A percentile compares a stretch with the other conserved stretches of the same genome.
phyloP scores from a whole-genome alignment of 495 filamentous ascomycete genomes.

The Penicillium macrosclerotiorum region DNA sequence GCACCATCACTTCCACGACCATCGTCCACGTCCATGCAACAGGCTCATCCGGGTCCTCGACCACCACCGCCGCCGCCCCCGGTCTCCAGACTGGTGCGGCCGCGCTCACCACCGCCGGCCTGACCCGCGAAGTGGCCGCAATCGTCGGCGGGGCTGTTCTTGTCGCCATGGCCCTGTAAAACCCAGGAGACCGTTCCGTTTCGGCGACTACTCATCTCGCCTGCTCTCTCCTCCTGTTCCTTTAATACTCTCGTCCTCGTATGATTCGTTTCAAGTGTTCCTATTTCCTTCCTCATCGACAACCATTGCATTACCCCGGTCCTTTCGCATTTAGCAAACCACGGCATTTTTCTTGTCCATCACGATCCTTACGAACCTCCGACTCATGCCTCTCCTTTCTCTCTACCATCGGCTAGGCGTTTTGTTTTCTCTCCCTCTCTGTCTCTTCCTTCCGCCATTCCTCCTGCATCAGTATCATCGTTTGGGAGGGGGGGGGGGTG shows the following conservation, averaged over 20 bases:
- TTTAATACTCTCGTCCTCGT: too few relatives aligned
- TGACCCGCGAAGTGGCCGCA: conserved; percentile 39
- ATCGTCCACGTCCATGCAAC: conserved; percentile 38
- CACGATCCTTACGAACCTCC: conserved; percentile 25
- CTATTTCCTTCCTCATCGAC: conserved; percentile 11
- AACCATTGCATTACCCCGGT: conserved; percentile 10
- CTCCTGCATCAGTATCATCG: too few relatives aligned
- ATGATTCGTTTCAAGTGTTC: too few relatives aligned
- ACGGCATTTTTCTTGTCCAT: too few relatives aligned
- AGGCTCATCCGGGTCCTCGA: conserved; percentile 17
- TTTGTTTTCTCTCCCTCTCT: too few relatives aligned
- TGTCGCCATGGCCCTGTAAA: conserved; percentile 40
- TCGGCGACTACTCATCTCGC: conserved; percentile 2
- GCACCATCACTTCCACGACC: conserved; percentile 48
- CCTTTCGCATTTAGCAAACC: conserved; percentile 8
- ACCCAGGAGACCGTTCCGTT: background rate
- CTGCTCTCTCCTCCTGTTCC: too few relatives aligned
- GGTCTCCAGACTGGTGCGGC: conserved; percentile 45
- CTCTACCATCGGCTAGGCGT: too few relatives aligned
- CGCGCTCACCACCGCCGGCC: conserved; percentile 26
- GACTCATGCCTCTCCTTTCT: conserved; percentile 25
- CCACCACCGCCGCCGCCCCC: conserved; percentile 26
- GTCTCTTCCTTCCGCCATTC: too few relatives aligned
- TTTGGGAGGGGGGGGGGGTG: too few relatives aligned
- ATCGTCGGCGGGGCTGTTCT: conserved; percentile 44